These are phyloP conservation scores for Thozetella sp. DNA, from an alignment of 495 filamentous ascomycete genomes.

Conservation along the genomic window DNA sequence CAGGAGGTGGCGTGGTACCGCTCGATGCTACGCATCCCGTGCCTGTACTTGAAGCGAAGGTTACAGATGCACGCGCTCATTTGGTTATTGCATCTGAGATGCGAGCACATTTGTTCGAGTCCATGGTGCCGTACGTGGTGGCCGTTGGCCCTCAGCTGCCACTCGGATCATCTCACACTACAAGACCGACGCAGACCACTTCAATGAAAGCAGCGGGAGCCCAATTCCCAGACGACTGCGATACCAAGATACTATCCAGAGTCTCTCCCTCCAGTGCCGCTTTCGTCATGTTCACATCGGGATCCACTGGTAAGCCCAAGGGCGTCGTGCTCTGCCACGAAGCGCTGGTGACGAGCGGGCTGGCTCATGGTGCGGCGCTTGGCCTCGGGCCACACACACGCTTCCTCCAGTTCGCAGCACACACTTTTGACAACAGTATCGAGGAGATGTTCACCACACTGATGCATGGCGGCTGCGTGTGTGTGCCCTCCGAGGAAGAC, in stretches of 20 bases:
- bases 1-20: conserved; percentile 60
- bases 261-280: conserved; percentile 10
- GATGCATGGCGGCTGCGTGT: conserved; percentile 33
- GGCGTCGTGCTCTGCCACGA: conserved; percentile 53
- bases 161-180: neutral
- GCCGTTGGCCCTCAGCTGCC: conserved; percentile 8
- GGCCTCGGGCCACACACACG: conserved; percentile 37
- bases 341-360: conserved; percentile 35
- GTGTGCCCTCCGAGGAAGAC: conserved; percentile 27
- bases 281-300: conserved; percentile 51
- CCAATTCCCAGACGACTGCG: neutral
- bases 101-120: conserved; percentile 12
- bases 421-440: conserved; percentile 60
- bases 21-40: conserved; percentile 58
- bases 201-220: neutral
- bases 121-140: conserved; percentile 18
- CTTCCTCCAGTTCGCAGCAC: conserved; percentile 59
- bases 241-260: neutral
- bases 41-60: conserved; percentile 36
- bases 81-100: conserved; percentile 35
- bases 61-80: conserved; percentile 10
- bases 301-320: conserved; percentile 25
- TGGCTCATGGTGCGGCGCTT: conserved; percentile 34
- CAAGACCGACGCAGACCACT: neutral
- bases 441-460: conserved; percentile 59